Base-by-base conservation (phyloP, 2,329 filamentous ascomycete species). In the Akanthomyces muscarius region DNA sequence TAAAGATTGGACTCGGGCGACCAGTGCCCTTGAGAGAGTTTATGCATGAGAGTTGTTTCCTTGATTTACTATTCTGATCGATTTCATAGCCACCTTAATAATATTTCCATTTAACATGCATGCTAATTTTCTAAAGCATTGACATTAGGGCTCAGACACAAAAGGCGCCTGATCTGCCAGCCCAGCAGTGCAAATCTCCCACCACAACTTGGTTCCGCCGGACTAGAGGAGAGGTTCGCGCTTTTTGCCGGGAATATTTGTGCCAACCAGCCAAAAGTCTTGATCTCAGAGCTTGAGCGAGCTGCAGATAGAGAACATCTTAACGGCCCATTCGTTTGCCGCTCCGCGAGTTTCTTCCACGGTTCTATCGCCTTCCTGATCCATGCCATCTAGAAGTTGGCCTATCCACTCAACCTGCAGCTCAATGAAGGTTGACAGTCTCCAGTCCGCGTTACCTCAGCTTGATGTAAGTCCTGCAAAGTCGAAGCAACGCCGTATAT, bases 371-470 rank as follows among this genome's bases (percentile, higher is more conserved):
- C 48, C 48, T 18, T 25, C 18, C 25, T 30, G 13, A 10, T 51
- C 48, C 14, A 51, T 6, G 1, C 28, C 48, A 25, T 51, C 51
- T 21, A 54, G 33, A 3, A 54, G 33, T n/a, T 41, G 38, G 33
- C 21, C 13, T 3, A 54, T 23, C 33, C 33, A 54, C 51, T 69
- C 68, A 6, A 69, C 67, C 44, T 70, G 63, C 23, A 62, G 28
- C 50, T 69, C 69, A 11, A 70, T 65, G 30, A 70, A 69, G 5
- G 64, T 25, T 11, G 68, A 68, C 33, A 2, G 10, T 36, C 33
- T 36, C 33, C 8, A 8, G 33, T 36, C 10, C 8, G 33, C 8
- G 33, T 36, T 7, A 3, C 8, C 5, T 6, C 8, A 36, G 33
- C 4, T 8, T 36, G 8, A 8, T 36, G 33, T 36, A 36, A 36